phyloP scores from a whole-genome alignment of 371 early-diverging fungal species.

The Sporodiniella umbellata region DNA sequence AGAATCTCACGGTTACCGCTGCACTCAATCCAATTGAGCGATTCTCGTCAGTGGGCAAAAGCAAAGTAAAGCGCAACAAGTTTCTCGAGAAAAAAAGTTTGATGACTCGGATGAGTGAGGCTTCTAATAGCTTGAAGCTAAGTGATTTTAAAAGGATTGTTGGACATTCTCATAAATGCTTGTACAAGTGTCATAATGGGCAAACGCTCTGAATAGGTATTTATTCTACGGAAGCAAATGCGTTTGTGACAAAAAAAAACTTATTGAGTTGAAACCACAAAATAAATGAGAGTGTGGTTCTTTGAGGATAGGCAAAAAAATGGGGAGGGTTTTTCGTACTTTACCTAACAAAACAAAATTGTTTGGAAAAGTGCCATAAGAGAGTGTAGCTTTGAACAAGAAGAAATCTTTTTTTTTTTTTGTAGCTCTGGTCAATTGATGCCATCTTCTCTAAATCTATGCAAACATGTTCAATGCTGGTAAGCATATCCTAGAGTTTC shows the following conservation, averaged over 20 bases:
- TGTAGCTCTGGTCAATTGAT: background rate
- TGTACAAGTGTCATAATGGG: background rate
- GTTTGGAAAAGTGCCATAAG: slow-evolving; percentile 1
- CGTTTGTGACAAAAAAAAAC: too few species aligned
- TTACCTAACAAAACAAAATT: background rate
- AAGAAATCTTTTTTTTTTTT: too few species aligned
- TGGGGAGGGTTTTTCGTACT: background rate
- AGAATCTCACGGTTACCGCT: slow-evolving; percentile 12
- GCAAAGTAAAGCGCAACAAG: slow-evolving; percentile 8
- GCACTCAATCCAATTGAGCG: slow-evolving; percentile 16
- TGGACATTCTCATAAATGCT: background rate
- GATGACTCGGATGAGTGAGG: background rate
- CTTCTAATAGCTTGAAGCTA: background rate
- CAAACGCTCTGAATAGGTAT: background rate
- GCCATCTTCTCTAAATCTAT: background rate
- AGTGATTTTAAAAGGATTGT: background rate
- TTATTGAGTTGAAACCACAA: background rate
- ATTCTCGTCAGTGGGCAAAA: slow-evolving; percentile 11
- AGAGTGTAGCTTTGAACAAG: background rate
- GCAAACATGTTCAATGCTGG: background rate
- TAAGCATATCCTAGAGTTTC: background rate
- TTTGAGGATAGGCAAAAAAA: background rate
- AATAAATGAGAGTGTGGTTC: background rate
- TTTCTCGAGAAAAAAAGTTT: slow-evolving; percentile 1
- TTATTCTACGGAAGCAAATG: too few species aligned